A percentile compares a stretch with the other conserved stretches of the same genome.
These are phyloP conservation scores for Pinus tabuliformis DNA, from an alignment of 75 land plant genomes.

Conservation along the genomic window DNA sequence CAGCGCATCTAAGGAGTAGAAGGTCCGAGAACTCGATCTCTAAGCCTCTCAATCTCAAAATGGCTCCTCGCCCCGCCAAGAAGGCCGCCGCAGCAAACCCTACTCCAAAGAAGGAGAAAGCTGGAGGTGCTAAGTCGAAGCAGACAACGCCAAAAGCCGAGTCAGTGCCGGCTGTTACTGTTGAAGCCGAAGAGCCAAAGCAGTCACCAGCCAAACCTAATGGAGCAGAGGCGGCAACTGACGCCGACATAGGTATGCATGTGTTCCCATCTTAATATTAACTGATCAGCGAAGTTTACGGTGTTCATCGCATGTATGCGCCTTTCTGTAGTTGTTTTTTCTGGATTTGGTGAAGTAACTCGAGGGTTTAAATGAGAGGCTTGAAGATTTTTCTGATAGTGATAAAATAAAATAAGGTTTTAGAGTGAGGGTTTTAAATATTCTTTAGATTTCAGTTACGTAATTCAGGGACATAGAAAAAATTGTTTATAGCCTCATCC, in stretches of 20 bases:
- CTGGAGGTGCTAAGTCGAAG: not conserved
- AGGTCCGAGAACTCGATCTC: too few relatives aligned
- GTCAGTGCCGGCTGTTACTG: not conserved
- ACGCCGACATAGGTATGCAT: not conserved
- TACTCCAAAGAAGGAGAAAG: not conserved
- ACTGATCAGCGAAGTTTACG: not conserved
- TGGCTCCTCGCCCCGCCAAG: slow-evolving; percentile 5
- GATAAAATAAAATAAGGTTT: too few relatives aligned
- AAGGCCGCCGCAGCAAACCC: not conserved
- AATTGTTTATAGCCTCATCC: too few relatives aligned
- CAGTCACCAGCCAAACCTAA: not conserved
- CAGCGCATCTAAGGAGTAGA: too few relatives aligned
- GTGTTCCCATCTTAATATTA: not conserved
- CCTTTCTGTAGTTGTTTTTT: not conserved
- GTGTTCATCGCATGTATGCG: not conserved
- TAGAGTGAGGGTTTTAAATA: too few relatives aligned
- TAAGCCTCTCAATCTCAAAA: not conserved
- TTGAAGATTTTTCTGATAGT: too few relatives aligned
- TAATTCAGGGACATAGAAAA: too few relatives aligned
- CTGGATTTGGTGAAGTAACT: not conserved
- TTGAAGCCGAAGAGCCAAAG: not conserved
- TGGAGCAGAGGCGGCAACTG: not conserved
- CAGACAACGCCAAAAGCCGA: not conserved
- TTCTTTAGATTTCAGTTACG: too few relatives aligned
- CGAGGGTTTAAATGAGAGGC: too few relatives aligned